Evolutionary conservation across 2,329 filamentous ascomycete species (phyloP).

Genomic region (Fusarium duplospermum): DNA sequence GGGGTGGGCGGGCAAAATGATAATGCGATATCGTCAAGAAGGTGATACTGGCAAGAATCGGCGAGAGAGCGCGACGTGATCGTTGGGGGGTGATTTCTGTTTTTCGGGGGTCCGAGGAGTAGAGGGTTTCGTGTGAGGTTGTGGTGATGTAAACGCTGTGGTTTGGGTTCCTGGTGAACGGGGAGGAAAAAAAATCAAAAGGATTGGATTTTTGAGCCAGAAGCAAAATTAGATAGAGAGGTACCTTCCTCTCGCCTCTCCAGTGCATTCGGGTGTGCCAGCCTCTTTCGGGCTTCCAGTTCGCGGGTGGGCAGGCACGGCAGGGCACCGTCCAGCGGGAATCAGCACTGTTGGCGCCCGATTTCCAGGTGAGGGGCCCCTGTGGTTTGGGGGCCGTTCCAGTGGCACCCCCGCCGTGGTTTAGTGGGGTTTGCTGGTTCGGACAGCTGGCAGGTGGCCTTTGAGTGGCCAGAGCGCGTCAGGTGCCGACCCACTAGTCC

Average conservation of each 20-base stretch:
- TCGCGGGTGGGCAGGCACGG: neutral
- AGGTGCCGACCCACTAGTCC: slow-evolving; percentile 30
- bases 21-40: slow-evolving; percentile 38
- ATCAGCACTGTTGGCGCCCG: slow-evolving; percentile 32
- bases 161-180: slow-evolving; percentile 39
- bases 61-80: slow-evolving; percentile 34
- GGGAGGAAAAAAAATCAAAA: slow-evolving; percentile 49
- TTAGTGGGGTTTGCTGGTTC: slow-evolving; percentile 34
- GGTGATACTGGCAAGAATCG: slow-evolving; percentile 35
- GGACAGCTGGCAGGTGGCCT: neutral
- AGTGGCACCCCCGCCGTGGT: slow-evolving; percentile 10
- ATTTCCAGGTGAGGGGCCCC: slow-evolving; percentile 6
- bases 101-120: slow-evolving; percentile 29
- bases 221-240: slow-evolving; percentile 49
- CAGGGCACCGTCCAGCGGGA: slow-evolving; percentile 11
- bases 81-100: slow-evolving; percentile 23
- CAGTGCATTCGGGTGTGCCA: slow-evolving; percentile 3
- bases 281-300: slow-evolving; percentile 16
- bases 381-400: slow-evolving; percentile 3
- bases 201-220: slow-evolving; percentile 47
- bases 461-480: slow-evolving; percentile 27
- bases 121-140: slow-evolving; percentile 43
- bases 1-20: slow-evolving; percentile 27
- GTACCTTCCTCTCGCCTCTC: slow-evolving; percentile 22
- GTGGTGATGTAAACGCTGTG: slow-evolving; percentile 46